Conservation (phyloP, 225 moss, liverwort and hornwort genomes). For the Antitrichia curtipendula region DNA sequence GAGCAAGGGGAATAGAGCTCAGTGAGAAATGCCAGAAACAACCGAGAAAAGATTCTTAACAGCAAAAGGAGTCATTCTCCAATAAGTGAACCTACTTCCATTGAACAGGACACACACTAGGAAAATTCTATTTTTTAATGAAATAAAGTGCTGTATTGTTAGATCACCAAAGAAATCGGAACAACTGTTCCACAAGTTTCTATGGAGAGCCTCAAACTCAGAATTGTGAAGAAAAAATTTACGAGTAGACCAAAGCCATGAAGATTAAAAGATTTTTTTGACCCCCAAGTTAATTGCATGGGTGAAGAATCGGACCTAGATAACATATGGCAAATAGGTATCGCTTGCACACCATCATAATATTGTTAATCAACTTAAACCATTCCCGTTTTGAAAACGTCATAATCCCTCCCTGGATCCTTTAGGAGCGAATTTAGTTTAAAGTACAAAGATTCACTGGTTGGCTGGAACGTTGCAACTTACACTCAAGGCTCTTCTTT, state of each 20-base stretch:
- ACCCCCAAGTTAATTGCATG: background rate
- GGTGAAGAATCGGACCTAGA: no score
- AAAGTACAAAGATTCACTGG: background rate
- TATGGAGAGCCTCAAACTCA: background rate
- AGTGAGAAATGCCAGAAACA: background rate
- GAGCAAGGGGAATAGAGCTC: background rate
- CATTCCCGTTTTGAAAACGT: no score
- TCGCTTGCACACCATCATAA: background rate
- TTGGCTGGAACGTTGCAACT: rapidly evolving
- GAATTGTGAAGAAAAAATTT: background rate
- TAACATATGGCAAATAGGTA: background rate
- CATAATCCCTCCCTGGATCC: background rate
- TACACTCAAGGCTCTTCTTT: no score
- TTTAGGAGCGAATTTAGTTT: background rate
- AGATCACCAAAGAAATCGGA: background rate
- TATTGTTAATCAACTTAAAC: background rate
- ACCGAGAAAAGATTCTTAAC: background rate
- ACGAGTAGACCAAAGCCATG: background rate
- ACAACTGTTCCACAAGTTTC: background rate
- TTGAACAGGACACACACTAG: background rate
- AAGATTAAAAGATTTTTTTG: background rate
- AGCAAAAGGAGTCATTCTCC: background rate
- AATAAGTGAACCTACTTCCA: background rate
- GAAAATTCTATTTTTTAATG: background rate
- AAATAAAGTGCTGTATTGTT: background rate